phyloP scores from a whole-genome alignment of 2,329 filamentous ascomycete genomes.

The Laburnicola sp. region DNA sequence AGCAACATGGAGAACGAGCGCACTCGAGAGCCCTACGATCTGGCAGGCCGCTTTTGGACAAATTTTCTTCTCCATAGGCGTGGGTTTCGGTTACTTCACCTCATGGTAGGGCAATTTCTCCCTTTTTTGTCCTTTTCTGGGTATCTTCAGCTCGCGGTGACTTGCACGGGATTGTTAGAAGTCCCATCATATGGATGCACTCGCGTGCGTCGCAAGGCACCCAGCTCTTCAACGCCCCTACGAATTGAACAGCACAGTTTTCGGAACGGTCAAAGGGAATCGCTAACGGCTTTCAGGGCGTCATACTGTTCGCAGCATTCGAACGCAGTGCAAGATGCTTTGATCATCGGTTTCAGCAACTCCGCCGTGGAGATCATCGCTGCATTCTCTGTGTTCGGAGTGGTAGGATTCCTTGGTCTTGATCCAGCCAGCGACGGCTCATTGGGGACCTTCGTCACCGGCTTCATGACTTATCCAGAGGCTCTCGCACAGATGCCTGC shows the following conservation, averaged over 20 bases:
- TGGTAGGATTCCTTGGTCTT: slow-evolving; percentile 50
- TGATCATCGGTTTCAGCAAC: slow-evolving; percentile 56
- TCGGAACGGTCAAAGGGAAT: too few relatives aligned
- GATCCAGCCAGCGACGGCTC: slow-evolving; percentile 45
- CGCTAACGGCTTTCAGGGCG: slow-evolving; percentile 56
- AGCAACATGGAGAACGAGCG: slow-evolving; percentile 56
- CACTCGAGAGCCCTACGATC: slow-evolving; percentile 56
- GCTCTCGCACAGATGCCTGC: slow-evolving; percentile 61
- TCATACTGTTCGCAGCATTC: slow-evolving; percentile 57
- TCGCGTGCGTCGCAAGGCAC: too few relatives aligned
- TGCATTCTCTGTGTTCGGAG: slow-evolving; percentile 54
- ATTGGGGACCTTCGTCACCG: slow-evolving; percentile 59
- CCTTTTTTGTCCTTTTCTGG: too few relatives aligned
- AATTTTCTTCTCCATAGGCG: not conserved
- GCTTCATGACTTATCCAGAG: slow-evolving; percentile 61
- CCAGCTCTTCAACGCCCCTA: too few relatives aligned
- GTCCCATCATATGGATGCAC: too few relatives aligned
- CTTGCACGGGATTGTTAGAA: too few relatives aligned
- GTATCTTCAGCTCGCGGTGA: too few relatives aligned
- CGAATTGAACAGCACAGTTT: too few relatives aligned
- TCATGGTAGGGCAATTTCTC: too few relatives aligned
- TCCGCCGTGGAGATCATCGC: slow-evolving; percentile 55
- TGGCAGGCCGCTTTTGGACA: slow-evolving; percentile 65
- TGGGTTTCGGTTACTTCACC: slow-evolving; percentile 54
- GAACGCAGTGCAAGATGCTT: slow-evolving; percentile 59